Conservation (phyloP, 164 flowering plant genomes). For the Vitis amurensis region DNA sequence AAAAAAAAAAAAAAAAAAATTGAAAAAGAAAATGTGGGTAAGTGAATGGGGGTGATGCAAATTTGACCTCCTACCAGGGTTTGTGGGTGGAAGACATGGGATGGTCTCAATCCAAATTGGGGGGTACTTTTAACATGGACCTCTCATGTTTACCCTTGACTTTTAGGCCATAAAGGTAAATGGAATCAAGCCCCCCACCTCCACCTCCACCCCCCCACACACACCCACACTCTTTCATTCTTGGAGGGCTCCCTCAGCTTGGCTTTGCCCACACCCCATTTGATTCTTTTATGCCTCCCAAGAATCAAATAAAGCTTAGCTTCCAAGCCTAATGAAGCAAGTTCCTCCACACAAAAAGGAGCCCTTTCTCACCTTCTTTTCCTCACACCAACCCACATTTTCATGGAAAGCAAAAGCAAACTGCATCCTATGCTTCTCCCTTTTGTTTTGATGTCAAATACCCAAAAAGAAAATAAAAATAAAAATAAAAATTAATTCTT, state of each 20-base stretch:
- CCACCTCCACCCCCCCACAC: no score
- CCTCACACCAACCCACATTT: not conserved
- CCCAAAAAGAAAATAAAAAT: no score
- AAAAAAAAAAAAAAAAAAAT: no score
- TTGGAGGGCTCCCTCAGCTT: conserved; percentile 1
- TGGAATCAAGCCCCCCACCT: conserved; percentile 11
- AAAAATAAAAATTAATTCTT: no score
- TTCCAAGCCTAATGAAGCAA: not conserved
- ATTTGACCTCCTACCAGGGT: conserved; percentile 9
- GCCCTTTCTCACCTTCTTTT: not conserved
- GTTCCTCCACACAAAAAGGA: not conserved
- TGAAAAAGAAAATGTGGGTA: no score
- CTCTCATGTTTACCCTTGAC: conserved; percentile 32
- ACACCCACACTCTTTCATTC: no score
- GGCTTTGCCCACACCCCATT: conserved; percentile 6
- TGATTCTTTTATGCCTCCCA: not conserved
- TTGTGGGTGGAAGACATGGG: not conserved
- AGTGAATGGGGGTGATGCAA: conserved; percentile 3
- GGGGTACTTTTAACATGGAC: conserved; percentile 18
- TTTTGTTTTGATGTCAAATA: no score
- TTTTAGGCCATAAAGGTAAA: conserved; percentile 17
- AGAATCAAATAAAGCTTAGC: conserved; percentile 2
- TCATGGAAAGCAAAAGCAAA: no score
- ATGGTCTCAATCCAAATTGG: conserved; percentile 11
- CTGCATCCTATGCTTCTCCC: no score